Evolutionary conservation across 2,329 filamentous ascomycete species (phyloP).

Genomic region (Botrytis deweyae): DNA sequence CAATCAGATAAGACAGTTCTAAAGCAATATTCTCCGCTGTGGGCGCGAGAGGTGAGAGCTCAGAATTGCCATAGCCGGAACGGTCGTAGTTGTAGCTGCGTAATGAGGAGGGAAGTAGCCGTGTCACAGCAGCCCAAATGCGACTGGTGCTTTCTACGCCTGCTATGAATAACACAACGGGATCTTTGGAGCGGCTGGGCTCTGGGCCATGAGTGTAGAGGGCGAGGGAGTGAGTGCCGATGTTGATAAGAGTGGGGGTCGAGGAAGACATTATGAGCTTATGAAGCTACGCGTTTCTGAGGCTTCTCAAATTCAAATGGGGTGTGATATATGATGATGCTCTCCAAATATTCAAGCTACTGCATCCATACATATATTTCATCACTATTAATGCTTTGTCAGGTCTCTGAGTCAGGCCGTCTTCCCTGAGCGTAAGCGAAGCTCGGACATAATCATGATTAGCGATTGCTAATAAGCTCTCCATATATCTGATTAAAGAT

Average conservation of each 20-base stretch:
- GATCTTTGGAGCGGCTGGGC: not conserved
- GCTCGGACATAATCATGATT: not conserved
- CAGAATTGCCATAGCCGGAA: slow-evolving; percentile 25
- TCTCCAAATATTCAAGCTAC: not conserved
- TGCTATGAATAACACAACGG: not conserved
- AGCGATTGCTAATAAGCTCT: not conserved
- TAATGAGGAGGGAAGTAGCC: slow-evolving; percentile 20
- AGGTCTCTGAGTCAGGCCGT: not conserved
- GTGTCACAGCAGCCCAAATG: slow-evolving; percentile 25
- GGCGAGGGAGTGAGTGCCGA: slow-evolving; percentile 28
- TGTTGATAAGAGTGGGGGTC: slow-evolving; percentile 22
- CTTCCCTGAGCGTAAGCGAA: not conserved
- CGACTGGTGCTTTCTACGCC: slow-evolving; percentile 13
- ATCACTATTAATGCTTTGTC: not conserved
- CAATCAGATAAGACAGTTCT: slow-evolving; percentile 26
- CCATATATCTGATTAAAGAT: not conserved
- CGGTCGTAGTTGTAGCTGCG: slow-evolving; percentile 29
- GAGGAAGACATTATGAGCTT: not conserved
- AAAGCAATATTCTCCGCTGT: slow-evolving; percentile 28
- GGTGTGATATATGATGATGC: not conserved
- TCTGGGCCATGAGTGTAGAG: slow-evolving; percentile 28
- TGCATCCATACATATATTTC: not conserved
- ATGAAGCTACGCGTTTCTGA: not conserved
- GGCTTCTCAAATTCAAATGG: not conserved
- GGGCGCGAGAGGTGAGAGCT: slow-evolving; percentile 24